Base-by-base conservation (phyloP, 2,329 filamentous ascomycete genomes). In the Biscogniauxia mediterranea region DNA sequence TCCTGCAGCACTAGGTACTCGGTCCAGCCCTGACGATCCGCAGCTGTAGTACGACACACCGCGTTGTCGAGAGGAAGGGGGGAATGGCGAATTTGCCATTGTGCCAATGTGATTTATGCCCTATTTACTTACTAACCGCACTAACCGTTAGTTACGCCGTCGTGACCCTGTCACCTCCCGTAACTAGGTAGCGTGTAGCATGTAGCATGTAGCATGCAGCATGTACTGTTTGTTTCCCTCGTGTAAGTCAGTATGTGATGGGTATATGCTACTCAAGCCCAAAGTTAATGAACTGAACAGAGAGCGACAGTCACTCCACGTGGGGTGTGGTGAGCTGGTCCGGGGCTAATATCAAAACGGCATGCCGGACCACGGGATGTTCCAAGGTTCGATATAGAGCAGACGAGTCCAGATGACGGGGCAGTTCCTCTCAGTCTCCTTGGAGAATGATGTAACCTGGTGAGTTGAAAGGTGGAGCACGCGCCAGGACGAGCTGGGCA, bases 371-470 rank as follows among this genome's bases (percentile, higher is more conserved):
- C 25, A 58, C 56, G 56, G 61, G 64, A 62, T 52, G 58, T 46
- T 54, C 32, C 38, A 32, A 32, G 25, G 26, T 54, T 54, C 61
- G 65, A 65, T 67, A 67, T 64, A 65, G 64, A 61, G 61, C 59
- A 67, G 50, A 67, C 65, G 58, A 67, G 60, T 54, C 60, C 60
- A 32, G 28, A 32, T 32, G 28, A 32, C 7, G 28, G 28, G 28
- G 11, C 28, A 60, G 61, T 63, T 61, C 61, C 60, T 63, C 62
- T 60, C 60, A 63, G 57, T 54, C 61, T 55, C 62, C 55, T 60
- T 64, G 58, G 58, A 52, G 60, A 28, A 67, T 67, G 65, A 67
- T 67, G 65, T 62, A 65, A 66, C 65, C 63, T 65, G 63, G 61
- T 62, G 54, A 62, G 57, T 56, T 57, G 63, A 58, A 58, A 46